phyloP scores from a whole-genome alignment of 352 stramenopile genomes.

The Globisporangium irregulare region DNA sequence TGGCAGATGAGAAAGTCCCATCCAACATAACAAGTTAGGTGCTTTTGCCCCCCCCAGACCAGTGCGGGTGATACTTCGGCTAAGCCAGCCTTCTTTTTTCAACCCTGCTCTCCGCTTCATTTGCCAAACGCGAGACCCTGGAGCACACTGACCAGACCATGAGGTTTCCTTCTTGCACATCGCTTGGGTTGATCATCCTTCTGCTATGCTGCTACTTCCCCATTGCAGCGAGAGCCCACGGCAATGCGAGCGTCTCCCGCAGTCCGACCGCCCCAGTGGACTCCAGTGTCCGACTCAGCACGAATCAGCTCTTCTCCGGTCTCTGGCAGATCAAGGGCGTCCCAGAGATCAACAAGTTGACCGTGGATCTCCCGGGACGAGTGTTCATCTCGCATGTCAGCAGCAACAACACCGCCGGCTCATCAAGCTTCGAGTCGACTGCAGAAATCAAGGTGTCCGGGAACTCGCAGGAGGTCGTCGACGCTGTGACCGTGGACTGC shows the following conservation, averaged over 20 bases:
- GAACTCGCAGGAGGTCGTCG: conserved; percentile 7
- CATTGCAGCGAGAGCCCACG: background rate
- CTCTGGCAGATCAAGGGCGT: conserved; percentile 4
- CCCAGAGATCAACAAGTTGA: background rate
- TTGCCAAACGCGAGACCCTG: background rate
- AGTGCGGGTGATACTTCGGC: background rate
- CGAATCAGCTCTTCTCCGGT: background rate
- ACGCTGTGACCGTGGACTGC: background rate
- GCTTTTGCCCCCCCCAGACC: too few species aligned
- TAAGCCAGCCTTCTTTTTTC: background rate
- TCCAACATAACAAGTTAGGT: too few species aligned
- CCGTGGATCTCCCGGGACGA: background rate
- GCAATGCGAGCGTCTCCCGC: background rate
- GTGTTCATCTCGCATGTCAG: conserved; percentile 6
- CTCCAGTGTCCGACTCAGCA: background rate
- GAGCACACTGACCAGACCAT: background rate
- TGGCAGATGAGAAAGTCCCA: too few species aligned
- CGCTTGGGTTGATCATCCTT: background rate
- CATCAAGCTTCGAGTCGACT: background rate
- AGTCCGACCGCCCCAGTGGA: background rate
- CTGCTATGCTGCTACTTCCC: background rate
- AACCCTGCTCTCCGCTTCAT: background rate
- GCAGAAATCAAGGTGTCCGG: conserved; percentile 5
- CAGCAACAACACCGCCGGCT: background rate
- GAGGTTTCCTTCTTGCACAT: background rate